These are phyloP conservation scores for Penicillium sp. DNA, from an alignment of 2,329 filamentous ascomycete species.

Conservation along the genomic window DNA sequence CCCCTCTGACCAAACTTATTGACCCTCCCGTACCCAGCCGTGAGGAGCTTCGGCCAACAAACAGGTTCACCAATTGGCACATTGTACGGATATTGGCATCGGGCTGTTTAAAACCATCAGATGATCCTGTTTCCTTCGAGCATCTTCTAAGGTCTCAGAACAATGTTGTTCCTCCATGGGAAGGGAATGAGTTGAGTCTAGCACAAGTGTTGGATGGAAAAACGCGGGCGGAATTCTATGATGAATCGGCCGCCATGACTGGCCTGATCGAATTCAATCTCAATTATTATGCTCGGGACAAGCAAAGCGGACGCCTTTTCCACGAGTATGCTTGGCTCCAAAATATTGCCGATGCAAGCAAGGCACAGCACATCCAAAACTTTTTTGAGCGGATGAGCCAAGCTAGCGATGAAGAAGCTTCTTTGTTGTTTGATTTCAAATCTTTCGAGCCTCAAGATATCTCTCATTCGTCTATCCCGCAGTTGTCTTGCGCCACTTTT, in stretches of 20 bases:
- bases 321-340: slow-evolving; percentile 34
- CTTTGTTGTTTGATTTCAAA: slow-evolving; percentile 20
- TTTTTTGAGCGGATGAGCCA: slow-evolving; percentile 29
- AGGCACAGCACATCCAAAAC: slow-evolving; percentile 32
- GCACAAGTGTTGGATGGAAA: slow-evolving; percentile 23
- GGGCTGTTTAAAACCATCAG: slow-evolving; percentile 45
- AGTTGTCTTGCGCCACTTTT: slow-evolving; percentile 48
- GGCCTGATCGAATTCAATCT: slow-evolving; percentile 37
- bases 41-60: slow-evolving; percentile 28
- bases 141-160: slow-evolving; percentile 37
- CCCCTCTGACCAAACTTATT: slow-evolving; percentile 24
- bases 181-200: slow-evolving; percentile 19
- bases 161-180: slow-evolving; percentile 35
- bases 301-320: slow-evolving; percentile 30
- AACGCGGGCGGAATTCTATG: slow-evolving; percentile 30
- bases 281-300: slow-evolving; percentile 23
- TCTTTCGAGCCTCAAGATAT: slow-evolving; percentile 16
- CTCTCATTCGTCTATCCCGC: slow-evolving; percentile 33
- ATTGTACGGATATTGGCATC: slow-evolving; percentile 54
- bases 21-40: slow-evolving; percentile 17
- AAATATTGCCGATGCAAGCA: slow-evolving; percentile 36
- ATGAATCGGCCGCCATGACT: slow-evolving; percentile 33
- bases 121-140: slow-evolving; percentile 46
- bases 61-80: slow-evolving; percentile 36
- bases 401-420: slow-evolving; percentile 8